Percentiles rank a stretch among this genome's conserved stretches.
These are phyloP conservation scores for Chondrostereum purpureum DNA, from an alignment of 1,284 basidiomycete species.

Conservation along the genomic window DNA sequence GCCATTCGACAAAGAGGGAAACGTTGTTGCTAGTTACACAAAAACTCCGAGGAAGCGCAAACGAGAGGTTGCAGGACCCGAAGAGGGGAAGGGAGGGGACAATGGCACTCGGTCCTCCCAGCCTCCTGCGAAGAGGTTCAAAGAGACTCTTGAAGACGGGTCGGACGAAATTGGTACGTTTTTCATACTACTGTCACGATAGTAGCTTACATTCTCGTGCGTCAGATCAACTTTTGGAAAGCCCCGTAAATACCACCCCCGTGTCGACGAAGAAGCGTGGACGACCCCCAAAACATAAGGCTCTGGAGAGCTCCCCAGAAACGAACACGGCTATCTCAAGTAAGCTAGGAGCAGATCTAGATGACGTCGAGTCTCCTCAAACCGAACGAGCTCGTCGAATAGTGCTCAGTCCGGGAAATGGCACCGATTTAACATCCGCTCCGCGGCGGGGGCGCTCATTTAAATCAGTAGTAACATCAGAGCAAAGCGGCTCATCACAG, in stretches of 20 bases:
- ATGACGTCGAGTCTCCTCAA: not conserved
- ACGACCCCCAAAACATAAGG: conserved; percentile 19
- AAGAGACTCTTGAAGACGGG: no score
- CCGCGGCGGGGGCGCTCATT: no score
- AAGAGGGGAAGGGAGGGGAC: no score
- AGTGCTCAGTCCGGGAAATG: no score
- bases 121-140: no score
- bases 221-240: not conserved
- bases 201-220: not conserved
- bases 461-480: no score
- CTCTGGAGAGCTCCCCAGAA: not conserved
- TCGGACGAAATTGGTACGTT: not conserved
- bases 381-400: not conserved
- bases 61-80: conserved; percentile 13
- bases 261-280: conserved; percentile 13
- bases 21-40: not conserved
- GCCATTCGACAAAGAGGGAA: conserved; percentile 10
- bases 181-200: not conserved
- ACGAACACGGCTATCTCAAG: not conserved
- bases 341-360: no score
- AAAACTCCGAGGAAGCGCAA: conserved; percentile 13
- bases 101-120: no score
- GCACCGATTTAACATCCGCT: no score
- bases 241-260: not conserved
- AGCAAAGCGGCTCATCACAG: no score